A percentile compares a stretch with the other conserved stretches of the same genome.
phyloP scores from a whole-genome alignment of 2,329 filamentous ascomycete species.

The Alternaria dauci region DNA sequence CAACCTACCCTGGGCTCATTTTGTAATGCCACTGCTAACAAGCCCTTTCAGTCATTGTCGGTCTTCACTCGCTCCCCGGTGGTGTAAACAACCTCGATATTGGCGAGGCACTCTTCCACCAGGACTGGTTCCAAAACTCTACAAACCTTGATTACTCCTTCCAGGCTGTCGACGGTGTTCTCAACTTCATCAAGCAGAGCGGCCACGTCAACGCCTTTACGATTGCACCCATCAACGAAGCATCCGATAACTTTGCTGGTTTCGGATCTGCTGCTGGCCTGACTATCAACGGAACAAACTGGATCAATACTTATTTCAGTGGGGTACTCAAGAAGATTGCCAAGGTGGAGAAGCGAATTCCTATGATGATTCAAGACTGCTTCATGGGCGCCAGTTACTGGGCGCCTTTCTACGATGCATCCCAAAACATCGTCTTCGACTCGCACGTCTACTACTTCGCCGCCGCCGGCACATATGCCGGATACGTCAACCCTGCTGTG shows the following conservation, averaged over 20 bases:
- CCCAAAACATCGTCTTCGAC: constrained; percentile 33
- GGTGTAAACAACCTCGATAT: constrained; percentile 40
- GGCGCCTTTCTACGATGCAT: constrained; percentile 13
- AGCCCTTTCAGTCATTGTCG: constrained; percentile 33
- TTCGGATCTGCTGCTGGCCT: constrained; percentile 47
- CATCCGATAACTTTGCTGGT: constrained; percentile 46
- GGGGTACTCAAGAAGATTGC: constrained; percentile 24
- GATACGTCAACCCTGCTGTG: background rate
- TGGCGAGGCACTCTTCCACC: constrained; percentile 33
- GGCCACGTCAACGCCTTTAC: constrained; percentile 44
- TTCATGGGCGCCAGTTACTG: constrained; percentile 31
- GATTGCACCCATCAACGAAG: constrained; percentile 51
- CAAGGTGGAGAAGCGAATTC: constrained; percentile 22
- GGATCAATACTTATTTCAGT: constrained; percentile 46
- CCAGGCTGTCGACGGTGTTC: constrained; percentile 41
- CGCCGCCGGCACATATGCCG: background rate
- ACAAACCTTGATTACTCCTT: constrained; percentile 48
- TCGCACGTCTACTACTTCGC: constrained; percentile 39
- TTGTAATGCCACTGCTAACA: background rate
- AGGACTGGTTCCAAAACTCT: constrained; percentile 49
- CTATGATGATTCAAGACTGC: constrained; percentile 28
- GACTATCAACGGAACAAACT: constrained; percentile 39
- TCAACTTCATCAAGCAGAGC: constrained; percentile 41
- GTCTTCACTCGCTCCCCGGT: constrained; percentile 45
- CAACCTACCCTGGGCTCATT: background rate